These are phyloP conservation scores for Podila horticola DNA, from an alignment of 192 early-diverging fungal species.

Conservation along the genomic window DNA sequence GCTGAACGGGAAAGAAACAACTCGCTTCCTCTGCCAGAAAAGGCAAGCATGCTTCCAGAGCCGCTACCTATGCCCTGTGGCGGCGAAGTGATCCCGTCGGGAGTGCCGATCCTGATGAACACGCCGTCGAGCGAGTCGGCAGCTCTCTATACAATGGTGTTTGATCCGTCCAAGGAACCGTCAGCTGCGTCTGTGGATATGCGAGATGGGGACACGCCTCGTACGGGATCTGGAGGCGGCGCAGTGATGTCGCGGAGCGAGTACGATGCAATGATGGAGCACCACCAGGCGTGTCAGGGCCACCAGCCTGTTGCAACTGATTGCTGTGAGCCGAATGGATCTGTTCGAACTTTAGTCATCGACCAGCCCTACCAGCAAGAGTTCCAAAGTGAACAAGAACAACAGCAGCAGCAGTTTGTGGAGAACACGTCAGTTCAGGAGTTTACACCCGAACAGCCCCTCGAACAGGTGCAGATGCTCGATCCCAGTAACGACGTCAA, in stretches of 20 bases:
- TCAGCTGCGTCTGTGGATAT: neutral
- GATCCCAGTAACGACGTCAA: neutral
- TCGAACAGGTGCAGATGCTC: neutral
- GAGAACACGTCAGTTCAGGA: too few species aligned
- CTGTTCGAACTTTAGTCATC: neutral
- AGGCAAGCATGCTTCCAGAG: constrained; percentile 1
- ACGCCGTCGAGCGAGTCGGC: neutral
- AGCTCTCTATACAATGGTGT: neutral
- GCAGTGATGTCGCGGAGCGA: constrained; percentile 7
- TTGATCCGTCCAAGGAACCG: neutral
- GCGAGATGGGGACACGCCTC: neutral
- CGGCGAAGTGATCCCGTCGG: neutral
- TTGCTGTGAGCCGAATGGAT: neutral
- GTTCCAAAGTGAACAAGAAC: neutral
- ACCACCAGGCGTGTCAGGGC: neutral
- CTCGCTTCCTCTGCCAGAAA: constrained; percentile 11
- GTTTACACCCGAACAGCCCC: neutral
- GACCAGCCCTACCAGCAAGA: neutral
- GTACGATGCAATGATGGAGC: constrained; percentile 11
- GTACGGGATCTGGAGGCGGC: neutral
- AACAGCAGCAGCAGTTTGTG: neutral
- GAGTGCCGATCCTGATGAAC: neutral
- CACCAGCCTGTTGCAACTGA: neutral
- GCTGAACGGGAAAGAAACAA: constrained; percentile 5
- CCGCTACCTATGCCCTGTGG: neutral